Base-by-base conservation (phyloP, 345 rosid genomes). In the Eucalyptus viminalis region DNA sequence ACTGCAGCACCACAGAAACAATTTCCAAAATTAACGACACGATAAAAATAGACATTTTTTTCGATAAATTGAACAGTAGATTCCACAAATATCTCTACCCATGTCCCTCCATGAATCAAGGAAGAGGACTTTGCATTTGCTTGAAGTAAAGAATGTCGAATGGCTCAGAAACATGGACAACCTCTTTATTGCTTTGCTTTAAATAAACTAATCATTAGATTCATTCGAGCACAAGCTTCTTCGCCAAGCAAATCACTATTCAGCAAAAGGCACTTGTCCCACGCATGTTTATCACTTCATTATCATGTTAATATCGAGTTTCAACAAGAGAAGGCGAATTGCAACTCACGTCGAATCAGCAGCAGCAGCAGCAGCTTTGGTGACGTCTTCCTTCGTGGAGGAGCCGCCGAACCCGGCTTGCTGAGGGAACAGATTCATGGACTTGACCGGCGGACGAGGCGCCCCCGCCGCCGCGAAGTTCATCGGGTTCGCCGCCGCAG, bases 361-460 rank as follows among this genome's bases (percentile, higher is more conserved):
- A 25, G 43, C 43, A 43, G 43, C 43, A 43, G 29, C 65, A 11
- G 69, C 69, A 86, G 80, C 90, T 15, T 53, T 76, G 25, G 85
- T 88, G 37, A 76, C 60, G 88, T 90, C 94, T 45, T 94, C 93
- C 89, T 90, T 94, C 5, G 91, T 87, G 19, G 45, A 53, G 25
- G 58, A 19, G 58, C 58, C 44, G 85, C 91, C 86, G 67, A 93
- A 93, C 31, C 94, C 96, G 88, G 94, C 49, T 89, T 92, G 93
- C 56, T 92, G 91, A 43, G 96, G 95, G 89, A 97, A 95, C 93
- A 95, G 89, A 34, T 92, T 94, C 97, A 93, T 94, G 25, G 98
- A 91, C 91, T 92, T 92, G 56, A 76, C 87, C 45, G 67, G 53
- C 76, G 16, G 88, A 6, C 54, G 91, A 10, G 88, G 91, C 62